phyloP scores from a whole-genome alignment of 306 rosid genomes.

The Nissolia schottii region DNA sequence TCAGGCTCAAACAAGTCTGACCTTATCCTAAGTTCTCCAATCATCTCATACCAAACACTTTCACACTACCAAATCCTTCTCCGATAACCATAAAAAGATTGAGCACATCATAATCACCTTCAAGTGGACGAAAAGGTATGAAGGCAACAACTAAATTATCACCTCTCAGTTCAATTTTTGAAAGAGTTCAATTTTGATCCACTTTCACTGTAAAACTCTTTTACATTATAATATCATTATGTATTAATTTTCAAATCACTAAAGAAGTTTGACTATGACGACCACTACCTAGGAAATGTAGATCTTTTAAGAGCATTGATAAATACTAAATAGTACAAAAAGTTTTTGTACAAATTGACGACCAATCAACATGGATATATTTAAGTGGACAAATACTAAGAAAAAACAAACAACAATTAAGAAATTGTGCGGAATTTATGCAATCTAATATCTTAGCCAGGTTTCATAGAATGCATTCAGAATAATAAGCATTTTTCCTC shows the following conservation, averaged over 20 bases:
- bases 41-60: neutral
- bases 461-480: neutral
- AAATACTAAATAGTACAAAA: neutral
- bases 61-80: neutral
- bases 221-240: neutral
- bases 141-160: slow-evolving; percentile 9
- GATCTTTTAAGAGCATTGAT: neutral
- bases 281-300: neutral
- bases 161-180: neutral
- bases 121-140: neutral
- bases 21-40: slow-evolving; percentile 4
- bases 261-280: neutral
- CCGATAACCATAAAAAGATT: neutral
- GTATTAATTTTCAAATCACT: neutral
- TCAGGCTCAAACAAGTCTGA: neutral
- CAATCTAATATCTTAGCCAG: neutral
- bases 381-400: neutral
- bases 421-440: neutral
- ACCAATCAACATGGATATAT: no score
- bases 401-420: no score
- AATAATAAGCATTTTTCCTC: neutral
- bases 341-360: no score
- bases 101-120: neutral
- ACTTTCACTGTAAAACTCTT: neutral
- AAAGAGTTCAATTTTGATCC: neutral